phyloP scores from a whole-genome alignment of 441 rosid species.

The Iberis amara region DNA sequence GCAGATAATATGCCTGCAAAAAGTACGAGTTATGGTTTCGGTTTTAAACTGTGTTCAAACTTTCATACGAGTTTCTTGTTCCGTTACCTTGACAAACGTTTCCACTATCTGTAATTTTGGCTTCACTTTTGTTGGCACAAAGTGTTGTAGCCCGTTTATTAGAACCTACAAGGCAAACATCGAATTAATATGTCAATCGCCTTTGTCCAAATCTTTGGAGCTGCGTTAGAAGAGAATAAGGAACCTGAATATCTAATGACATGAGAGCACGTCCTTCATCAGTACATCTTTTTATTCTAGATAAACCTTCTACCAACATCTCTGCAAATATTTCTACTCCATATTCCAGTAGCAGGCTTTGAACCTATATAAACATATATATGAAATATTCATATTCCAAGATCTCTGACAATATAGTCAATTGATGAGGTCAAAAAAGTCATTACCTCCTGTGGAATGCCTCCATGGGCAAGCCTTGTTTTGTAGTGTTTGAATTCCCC shows the following conservation, averaged over 20 bases:
- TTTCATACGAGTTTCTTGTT: constrained; percentile 1
- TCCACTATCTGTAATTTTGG: constrained; percentile 76
- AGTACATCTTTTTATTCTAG: constrained; percentile 86
- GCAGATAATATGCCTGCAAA: constrained; percentile 85
- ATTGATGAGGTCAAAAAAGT: constrained; percentile 10
- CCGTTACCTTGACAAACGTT: constrained; percentile 72
- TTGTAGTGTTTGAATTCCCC: constrained; percentile 94
- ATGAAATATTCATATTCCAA: too few species aligned
- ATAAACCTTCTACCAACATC: constrained; percentile 86
- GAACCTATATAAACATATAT: constrained; percentile 45
- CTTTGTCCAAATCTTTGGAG: not conserved
- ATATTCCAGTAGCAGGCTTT: constrained; percentile 66
- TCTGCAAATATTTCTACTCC: constrained; percentile 92
- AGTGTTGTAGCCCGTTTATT: constrained; percentile 78
- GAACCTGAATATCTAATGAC: constrained; percentile 94
- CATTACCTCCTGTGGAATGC: constrained; percentile 77
- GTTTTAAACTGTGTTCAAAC: not conserved
- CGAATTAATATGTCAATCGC: too few species aligned
- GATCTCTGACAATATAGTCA: not conserved
- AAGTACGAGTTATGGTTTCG: constrained; percentile 2
- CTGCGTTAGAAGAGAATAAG: not conserved
- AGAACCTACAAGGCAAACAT: constrained; percentile 53
- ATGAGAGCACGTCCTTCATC: constrained; percentile 96
- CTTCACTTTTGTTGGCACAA: constrained; percentile 66
- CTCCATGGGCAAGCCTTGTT: constrained; percentile 93